phyloP scores from a whole-genome alignment of 2,329 filamentous ascomycete species.

The Paraphoma sp. region DNA sequence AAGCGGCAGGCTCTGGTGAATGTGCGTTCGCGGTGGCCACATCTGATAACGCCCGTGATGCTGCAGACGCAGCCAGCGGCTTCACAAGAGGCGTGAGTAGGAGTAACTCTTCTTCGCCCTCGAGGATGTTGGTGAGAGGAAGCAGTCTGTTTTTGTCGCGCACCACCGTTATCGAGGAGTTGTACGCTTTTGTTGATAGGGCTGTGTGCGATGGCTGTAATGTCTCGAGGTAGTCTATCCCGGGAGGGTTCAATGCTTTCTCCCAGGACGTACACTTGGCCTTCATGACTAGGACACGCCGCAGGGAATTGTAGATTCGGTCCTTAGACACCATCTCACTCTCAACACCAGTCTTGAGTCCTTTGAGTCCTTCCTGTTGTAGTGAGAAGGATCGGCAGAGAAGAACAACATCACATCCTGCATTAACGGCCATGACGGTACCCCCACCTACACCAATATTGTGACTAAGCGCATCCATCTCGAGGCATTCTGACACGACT shows the following conservation, averaged over 20 bases:
- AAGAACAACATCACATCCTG: constrained; percentile 89
- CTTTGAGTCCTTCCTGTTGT: constrained; percentile 89
- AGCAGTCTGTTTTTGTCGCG: constrained; percentile 85
- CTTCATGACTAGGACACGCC: constrained; percentile 81
- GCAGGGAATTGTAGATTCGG: constrained; percentile 80
- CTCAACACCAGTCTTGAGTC: constrained; percentile 85
- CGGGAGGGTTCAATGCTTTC: constrained; percentile 85
- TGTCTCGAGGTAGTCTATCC: constrained; percentile 76
- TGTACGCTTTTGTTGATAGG: constrained; percentile 85
- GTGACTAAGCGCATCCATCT: constrained; percentile 95
- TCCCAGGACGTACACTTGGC: constrained; percentile 87
- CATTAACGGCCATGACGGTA: constrained; percentile 96
- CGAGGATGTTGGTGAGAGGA: constrained; percentile 80
- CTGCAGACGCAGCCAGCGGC: constrained; percentile 86
- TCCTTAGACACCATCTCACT: constrained; percentile 86
- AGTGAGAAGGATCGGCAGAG: constrained; percentile 87
- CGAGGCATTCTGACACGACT: constrained; percentile 91
- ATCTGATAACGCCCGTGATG: constrained; percentile 74
- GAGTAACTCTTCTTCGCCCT: constrained; percentile 86
- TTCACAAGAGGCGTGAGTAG: constrained; percentile 89
- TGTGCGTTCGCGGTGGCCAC: constrained; percentile 59
- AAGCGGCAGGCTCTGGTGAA: constrained; percentile 61
- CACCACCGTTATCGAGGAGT: constrained; percentile 90
- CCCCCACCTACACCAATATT: constrained; percentile 97
- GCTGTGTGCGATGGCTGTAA: constrained; percentile 83